These are phyloP conservation scores for Acanthamoeba comandoni DNA, from an alignment of 208 protist genomes.

Conservation along the genomic window DNA sequence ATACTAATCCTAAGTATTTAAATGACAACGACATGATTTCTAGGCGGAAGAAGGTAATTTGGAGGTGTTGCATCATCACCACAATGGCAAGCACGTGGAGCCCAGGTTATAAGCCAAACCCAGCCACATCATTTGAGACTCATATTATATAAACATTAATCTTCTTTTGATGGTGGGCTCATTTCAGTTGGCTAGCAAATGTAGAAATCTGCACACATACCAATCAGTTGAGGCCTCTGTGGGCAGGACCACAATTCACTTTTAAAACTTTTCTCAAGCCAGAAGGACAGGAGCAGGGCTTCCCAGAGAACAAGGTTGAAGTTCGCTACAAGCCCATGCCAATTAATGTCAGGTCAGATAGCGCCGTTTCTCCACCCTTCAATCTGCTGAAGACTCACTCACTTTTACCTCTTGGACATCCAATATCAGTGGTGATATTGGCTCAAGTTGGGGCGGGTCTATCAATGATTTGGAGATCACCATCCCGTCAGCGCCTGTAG, in stretches of 20 bases:
- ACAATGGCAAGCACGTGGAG: too few relatives aligned
- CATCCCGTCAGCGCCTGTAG: not conserved
- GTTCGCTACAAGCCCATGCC: conserved; percentile 33
- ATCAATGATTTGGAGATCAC: conserved; percentile 6
- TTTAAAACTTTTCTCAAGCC: conserved; percentile 63
- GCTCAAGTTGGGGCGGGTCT: not conserved
- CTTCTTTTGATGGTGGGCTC: not conserved
- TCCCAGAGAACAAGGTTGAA: conserved; percentile 31
- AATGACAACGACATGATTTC: too few relatives aligned
- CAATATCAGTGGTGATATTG: too few relatives aligned
- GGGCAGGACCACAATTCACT: conserved; percentile 61
- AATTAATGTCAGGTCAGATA: not conserved
- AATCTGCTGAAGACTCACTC: conserved; percentile 1
- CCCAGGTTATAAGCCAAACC: too few relatives aligned
- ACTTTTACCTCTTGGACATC: too few relatives aligned
- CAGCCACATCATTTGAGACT: not conserved
- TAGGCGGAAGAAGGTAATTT: too few relatives aligned
- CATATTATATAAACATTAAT: not conserved
- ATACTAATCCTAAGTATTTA: conserved; percentile 2
- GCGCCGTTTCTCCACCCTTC: not conserved
- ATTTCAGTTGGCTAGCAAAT: conserved; percentile 54
- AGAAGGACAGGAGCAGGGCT: not conserved
- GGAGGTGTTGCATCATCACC: too few relatives aligned
- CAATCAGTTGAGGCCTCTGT: conserved; percentile 31
- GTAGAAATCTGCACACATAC: conserved; percentile 71